Evolutionary conservation across 225 moss, liverwort and hornwort species (phyloP), one percentile per base, ranked within the genome.

Genomic region (Takakia lepidozioides): DNA sequence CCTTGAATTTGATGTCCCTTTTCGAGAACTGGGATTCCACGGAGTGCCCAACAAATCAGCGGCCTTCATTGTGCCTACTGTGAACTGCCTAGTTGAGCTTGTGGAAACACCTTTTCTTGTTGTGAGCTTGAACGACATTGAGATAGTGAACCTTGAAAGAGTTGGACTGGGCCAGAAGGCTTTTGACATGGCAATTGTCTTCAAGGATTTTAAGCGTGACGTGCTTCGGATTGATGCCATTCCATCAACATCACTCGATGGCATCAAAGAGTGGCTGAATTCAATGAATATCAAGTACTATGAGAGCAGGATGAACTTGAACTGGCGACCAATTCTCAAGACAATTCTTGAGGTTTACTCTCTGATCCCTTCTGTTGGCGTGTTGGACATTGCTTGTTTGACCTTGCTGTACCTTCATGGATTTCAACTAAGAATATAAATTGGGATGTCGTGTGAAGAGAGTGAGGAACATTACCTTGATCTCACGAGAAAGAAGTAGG

Each of bases 241-340:
- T 45, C 98, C 98, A 22, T 91, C 98, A 23, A 66, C 82, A 19
- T 98, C 98, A 5, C 69, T 98, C 38, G 98, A 98, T 51, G 91
- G 87, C 15, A 98, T 98, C 64, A 98, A 98, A 70, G 98, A 98
- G 29, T 98, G 98, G 98, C 70, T 98, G 66, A 98, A 98, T 63
- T 98, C 98, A 42, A 98, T 98, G 98, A 98, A 98, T 64, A 90
- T 98, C 52, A 98, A 98, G 81, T 98, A 98, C 51, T 98, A 98
- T 47, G 98, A 98, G 78, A 90, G 87, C 50, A 78, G 98, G 55
- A 85, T 98, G 95, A 95, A 98, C 52, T 46, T 98, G 82, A 98
- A 98, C 62, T 98, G 95, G 95, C 82, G 95, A 1, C 95, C 95
- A 20, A 98, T 98, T 22, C 32, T 98, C 66, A 98, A 98, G 71